Evolutionary conservation across 2,329 filamentous ascomycete genomes (phyloP).

Genomic region (Fusarium sp.): DNA sequence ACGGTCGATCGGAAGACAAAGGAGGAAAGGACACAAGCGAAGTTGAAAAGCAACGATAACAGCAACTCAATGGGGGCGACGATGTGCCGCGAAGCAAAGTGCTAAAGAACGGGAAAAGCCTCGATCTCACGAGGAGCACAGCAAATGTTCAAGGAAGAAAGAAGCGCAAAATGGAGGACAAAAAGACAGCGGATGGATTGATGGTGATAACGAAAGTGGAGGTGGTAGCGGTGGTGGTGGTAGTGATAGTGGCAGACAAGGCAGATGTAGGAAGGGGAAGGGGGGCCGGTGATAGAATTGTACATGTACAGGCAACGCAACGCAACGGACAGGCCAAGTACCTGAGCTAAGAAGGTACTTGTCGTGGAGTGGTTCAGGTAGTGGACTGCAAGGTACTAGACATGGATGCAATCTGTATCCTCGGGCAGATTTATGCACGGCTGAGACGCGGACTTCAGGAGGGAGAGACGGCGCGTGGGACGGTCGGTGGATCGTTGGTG

Average conservation of each 20-base stretch:
- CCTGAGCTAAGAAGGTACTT: slow-evolving; percentile 35
- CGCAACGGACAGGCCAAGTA: slow-evolving; percentile 26
- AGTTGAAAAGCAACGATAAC: slow-evolving; percentile 7
- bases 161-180: slow-evolving; percentile 37
- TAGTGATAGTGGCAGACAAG: slow-evolving; percentile 34
- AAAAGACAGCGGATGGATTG: slow-evolving; percentile 37
- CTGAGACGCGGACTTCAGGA: slow-evolving; percentile 50
- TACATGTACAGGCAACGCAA: slow-evolving; percentile 40
- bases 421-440: slow-evolving; percentile 47
- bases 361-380: slow-evolving; percentile 24
- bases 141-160: slow-evolving; percentile 28
- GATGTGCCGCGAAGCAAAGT: slow-evolving; percentile 26
- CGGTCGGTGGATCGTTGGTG: slow-evolving; percentile 47
- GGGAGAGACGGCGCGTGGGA: slow-evolving; percentile 48
- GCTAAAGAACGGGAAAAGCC: slow-evolving; percentile 6
- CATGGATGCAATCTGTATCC: slow-evolving; percentile 33
- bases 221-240: slow-evolving; percentile 29
- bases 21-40: slow-evolving; percentile 27
- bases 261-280: slow-evolving; percentile 37
- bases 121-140: slow-evolving; percentile 34
- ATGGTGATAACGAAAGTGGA: slow-evolving; percentile 42
- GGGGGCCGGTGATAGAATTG: slow-evolving; percentile 37
- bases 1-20: slow-evolving; percentile 27
- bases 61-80: slow-evolving; percentile 37
- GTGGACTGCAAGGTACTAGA: slow-evolving; percentile 36